Percentiles rank a stretch among this genome's conserved stretches.
Evolutionary conservation across 805 yeast species (phyloP).

Genomic region (Ogataea henricii): DNA sequence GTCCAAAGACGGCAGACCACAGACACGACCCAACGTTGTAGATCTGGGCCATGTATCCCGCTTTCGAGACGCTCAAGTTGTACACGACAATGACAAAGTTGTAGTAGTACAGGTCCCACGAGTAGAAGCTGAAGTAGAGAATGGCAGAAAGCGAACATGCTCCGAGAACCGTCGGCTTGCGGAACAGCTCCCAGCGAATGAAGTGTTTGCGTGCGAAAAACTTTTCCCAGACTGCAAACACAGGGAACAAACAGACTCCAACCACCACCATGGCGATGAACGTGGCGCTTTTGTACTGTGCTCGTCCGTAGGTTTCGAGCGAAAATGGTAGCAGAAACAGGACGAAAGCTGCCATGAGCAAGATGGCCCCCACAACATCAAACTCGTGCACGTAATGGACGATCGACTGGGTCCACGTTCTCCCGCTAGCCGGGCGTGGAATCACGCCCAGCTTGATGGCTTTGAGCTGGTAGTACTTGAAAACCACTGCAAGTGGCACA

Average conservation of each 20-base stretch:
- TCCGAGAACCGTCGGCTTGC: constrained; percentile 31
- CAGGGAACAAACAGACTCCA: constrained; percentile 40
- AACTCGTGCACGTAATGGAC: constrained; percentile 35
- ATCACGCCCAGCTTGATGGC: constrained; percentile 32
- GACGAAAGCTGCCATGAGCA: constrained; percentile 38
- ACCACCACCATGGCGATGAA: constrained; percentile 47
- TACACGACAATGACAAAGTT: constrained; percentile 26
- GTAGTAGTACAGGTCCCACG: constrained; percentile 29
- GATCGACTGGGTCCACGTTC: constrained; percentile 22
- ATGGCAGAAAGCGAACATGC: constrained; percentile 24
- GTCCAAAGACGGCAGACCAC: constrained; percentile 26
- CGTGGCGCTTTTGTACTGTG: constrained; percentile 40
- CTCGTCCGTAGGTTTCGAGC: constrained; percentile 33
- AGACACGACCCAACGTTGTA: constrained; percentile 30
- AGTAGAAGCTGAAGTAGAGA: constrained; percentile 25
- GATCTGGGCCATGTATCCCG: constrained; percentile 31
- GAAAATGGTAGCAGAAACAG: constrained; percentile 41
- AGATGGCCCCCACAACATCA: constrained; percentile 39
- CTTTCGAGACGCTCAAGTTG: constrained; percentile 18
- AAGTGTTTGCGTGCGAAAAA: constrained; percentile 31
- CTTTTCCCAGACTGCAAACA: constrained; percentile 39
- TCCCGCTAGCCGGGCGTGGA: constrained; percentile 14
- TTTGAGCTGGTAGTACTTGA: constrained; percentile 31
- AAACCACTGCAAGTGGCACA: constrained; percentile 29
- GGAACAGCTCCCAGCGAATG: constrained; percentile 29